Percentiles rank a stretch among this genome's conserved stretches.
These are phyloP conservation scores for Linnemannia schmuckeri DNA, from an alignment of 192 early-diverging fungal genomes.

Conservation along the genomic window DNA sequence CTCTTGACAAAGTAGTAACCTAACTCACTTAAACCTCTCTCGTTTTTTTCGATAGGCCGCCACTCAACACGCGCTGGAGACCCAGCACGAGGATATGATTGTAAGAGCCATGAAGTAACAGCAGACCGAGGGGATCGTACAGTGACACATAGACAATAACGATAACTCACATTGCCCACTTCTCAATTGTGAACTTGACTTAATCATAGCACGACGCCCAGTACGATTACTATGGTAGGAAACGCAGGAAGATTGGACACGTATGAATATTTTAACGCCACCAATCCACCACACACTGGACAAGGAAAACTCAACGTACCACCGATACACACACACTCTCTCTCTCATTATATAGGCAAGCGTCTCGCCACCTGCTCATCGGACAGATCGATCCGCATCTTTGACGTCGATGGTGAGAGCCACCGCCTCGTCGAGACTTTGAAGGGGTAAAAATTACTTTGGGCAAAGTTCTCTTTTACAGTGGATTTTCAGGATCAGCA, in stretches of 20 bases:
- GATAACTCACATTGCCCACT: neutral
- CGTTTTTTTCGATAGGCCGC: constrained; percentile 30
- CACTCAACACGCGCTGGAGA: constrained; percentile 77
- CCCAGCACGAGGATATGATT: constrained; percentile 91
- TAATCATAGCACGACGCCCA: constrained; percentile 71
- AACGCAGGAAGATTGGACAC: neutral
- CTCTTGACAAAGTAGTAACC: neutral
- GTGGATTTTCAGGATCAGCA: neutral
- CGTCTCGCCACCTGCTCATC: constrained; percentile 98
- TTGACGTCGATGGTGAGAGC: constrained; percentile 85
- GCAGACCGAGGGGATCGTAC: neutral
- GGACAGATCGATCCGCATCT: constrained; percentile 93
- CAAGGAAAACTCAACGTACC: neutral
- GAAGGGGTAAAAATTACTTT: constrained; percentile 68
- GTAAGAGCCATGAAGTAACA: constrained; percentile 62
- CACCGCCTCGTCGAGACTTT: constrained; percentile 78
- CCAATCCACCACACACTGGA: neutral
- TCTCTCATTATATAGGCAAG: constrained; percentile 72
- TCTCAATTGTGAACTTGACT: neutral
- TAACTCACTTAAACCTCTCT: neutral
- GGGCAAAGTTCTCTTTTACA: neutral
- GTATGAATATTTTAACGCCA: neutral
- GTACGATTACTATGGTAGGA: constrained; percentile 68
- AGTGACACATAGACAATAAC: neutral
- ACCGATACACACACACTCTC: neutral